phyloP scores from a whole-genome alignment of 768 basidiomycete species.

The Kwoniella newhampshirensis region DNA sequence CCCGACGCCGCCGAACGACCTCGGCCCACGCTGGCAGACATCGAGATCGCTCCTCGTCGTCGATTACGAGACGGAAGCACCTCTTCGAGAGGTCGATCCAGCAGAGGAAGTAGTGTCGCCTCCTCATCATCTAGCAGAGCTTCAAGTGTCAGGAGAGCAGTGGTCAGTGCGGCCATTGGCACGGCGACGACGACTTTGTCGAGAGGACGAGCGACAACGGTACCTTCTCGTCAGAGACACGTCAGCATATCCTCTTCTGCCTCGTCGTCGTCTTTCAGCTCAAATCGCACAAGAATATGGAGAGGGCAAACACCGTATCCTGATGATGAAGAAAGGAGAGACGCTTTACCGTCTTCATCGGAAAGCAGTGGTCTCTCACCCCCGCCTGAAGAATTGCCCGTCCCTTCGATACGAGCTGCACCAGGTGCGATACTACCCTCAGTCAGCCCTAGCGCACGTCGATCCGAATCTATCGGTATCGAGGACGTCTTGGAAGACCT shows the following conservation, averaged over 20 bases:
- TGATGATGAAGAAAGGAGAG: no score
- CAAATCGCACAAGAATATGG: not conserved
- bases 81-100: slow-evolving; percentile 5
- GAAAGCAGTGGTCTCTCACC: no score
- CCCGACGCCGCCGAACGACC: slow-evolving; percentile 15
- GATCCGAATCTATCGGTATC: not conserved
- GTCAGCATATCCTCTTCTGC: not conserved
- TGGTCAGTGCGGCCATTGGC: no score
- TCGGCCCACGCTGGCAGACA: slow-evolving; percentile 35
- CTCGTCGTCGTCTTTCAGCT: not conserved
- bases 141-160: not conserved
- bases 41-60: slow-evolving; percentile 28
- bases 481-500: not conserved
- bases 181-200: no score
- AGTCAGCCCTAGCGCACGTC: not conserved
- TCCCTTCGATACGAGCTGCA: no score
- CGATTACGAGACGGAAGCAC: slow-evolving; percentile 30
- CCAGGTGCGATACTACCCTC: no score
- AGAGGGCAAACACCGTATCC: no score
- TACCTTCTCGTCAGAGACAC: no score
- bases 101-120: not conserved
- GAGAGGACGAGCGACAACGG: no score
- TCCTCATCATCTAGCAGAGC: slow-evolving; percentile 2
- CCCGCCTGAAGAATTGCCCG: no score
- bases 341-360: no score